phyloP scores from a whole-genome alignment of 2,329 filamentous ascomycete genomes.

The Monosporascus sp. region DNA sequence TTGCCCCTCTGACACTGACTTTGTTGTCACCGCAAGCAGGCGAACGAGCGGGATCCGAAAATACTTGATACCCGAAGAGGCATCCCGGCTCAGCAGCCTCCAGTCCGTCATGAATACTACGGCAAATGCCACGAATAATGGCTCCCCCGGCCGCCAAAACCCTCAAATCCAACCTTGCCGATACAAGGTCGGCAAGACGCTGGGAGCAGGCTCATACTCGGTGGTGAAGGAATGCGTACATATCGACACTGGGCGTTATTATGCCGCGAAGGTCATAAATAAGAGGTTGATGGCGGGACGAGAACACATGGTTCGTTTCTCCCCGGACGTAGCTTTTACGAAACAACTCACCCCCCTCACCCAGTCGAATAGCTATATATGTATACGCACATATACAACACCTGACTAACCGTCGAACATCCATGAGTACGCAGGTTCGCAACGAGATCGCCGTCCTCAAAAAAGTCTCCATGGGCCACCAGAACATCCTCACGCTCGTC shows the following conservation, averaged over 20 bases:
- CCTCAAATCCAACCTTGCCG: slow-evolving; percentile 87
- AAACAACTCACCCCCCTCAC: not conserved
- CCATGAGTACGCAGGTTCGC: slow-evolving; percentile 57
- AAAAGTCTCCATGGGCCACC: slow-evolving; percentile 97
- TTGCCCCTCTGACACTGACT: too few relatives aligned
- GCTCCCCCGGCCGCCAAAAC: slow-evolving; percentile 24
- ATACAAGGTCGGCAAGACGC: slow-evolving; percentile 97
- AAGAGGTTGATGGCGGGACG: slow-evolving; percentile 95
- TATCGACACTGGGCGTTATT: slow-evolving; percentile 95
- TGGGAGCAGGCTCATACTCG: slow-evolving; percentile 94
- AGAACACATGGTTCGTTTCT: slow-evolving; percentile 81
- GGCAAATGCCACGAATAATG: slow-evolving; percentile 18
- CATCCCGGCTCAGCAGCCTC: too few relatives aligned
- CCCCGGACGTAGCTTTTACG: not conserved
- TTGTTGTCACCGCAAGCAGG: too few relatives aligned
- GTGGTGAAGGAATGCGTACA: slow-evolving; percentile 99
- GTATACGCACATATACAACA: not conserved
- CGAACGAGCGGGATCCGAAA: too few relatives aligned
- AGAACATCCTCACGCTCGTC: slow-evolving; percentile 94
- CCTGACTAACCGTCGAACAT: too few relatives aligned
- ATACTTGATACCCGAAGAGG: too few relatives aligned
- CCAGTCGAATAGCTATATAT: slow-evolving; percentile 2
- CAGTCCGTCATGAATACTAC: slow-evolving; percentile 18
- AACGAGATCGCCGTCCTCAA: slow-evolving; percentile 98
- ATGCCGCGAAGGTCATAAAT: slow-evolving; percentile 99